Percentiles rank a stretch among this genome's conserved stretches.
phyloP scores from a whole-genome alignment of 352 stramenopile species.

The Thraustochytrium sp. region DNA sequence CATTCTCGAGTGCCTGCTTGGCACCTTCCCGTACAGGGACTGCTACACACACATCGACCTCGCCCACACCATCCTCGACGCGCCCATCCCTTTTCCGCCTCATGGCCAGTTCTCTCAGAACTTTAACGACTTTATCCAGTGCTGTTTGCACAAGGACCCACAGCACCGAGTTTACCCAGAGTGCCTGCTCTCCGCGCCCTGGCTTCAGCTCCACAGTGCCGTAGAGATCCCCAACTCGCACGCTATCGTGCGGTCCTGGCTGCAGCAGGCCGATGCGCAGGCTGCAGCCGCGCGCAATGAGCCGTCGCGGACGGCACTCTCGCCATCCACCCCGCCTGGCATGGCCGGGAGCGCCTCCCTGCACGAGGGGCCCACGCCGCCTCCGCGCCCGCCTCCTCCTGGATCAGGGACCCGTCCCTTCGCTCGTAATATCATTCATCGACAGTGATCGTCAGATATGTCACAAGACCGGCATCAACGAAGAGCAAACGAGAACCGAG shows the following conservation, averaged over 20 bases:
- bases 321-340: too few species aligned
- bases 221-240: background rate
- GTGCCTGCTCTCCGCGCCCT: slow-evolving; percentile 12
- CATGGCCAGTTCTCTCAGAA: slow-evolving; percentile 42
- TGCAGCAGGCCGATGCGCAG: too few species aligned
- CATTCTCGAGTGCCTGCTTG: slow-evolving; percentile 80
- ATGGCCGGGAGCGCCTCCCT: too few species aligned
- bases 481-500: too few species aligned
- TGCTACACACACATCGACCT: slow-evolving; percentile 66
- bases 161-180: background rate
- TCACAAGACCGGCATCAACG: too few species aligned
- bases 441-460: too few species aligned
- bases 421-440: too few species aligned
- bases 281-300: too few species aligned
- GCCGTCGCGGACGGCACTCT: too few species aligned
- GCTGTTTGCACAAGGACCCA: slow-evolving; percentile 49
- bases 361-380: too few species aligned
- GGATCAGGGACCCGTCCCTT: too few species aligned
- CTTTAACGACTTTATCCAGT: slow-evolving; percentile 49
- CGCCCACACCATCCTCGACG: slow-evolving; percentile 47
- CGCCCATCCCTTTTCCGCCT: slow-evolving; percentile 14
- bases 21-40: slow-evolving; percentile 76
- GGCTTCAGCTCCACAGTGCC: background rate
- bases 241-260: slow-evolving; percentile 2
- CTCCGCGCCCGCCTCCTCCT: too few species aligned